These are phyloP conservation scores for Camelina neglecta DNA, from an alignment of 345 rosid species.

Conservation along the genomic window DNA sequence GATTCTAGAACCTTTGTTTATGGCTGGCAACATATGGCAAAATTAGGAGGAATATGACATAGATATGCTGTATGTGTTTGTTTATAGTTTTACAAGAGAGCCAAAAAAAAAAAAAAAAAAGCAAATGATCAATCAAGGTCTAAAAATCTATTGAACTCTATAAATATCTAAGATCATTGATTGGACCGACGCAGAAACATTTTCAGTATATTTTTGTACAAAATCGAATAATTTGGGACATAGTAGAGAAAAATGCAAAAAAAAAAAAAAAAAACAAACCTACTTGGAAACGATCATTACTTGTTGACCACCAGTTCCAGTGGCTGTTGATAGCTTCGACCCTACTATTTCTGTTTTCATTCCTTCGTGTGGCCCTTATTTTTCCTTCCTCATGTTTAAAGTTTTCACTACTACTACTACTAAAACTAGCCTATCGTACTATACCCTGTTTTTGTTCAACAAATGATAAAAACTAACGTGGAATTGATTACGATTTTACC, in stretches of 20 bases:
- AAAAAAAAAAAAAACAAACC: slow-evolving; percentile 26
- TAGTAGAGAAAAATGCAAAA: background rate
- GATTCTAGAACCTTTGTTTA: background rate
- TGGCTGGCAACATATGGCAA: background rate
- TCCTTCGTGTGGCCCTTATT: slow-evolving; percentile 30
- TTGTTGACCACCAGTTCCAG: slow-evolving; percentile 33
- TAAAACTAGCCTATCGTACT: slow-evolving; percentile 9
- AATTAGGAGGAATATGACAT: background rate
- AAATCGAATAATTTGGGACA: slow-evolving; percentile 20
- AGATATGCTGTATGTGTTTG: background rate
- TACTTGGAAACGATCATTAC: slow-evolving; percentile 24
- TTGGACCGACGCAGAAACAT: slow-evolving; percentile 23
- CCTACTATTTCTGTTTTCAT: slow-evolving; percentile 15
- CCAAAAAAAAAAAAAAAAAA: background rate
- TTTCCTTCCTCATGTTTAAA: background rate
- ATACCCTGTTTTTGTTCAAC: slow-evolving; percentile 6
- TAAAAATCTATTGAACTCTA: background rate
- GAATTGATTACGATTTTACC: background rate
- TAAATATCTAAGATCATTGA: slow-evolving; percentile 29
- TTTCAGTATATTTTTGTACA: background rate
- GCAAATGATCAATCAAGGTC: background rate
- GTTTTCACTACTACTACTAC: slow-evolving; percentile 6
- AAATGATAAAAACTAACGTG: slow-evolving; percentile 4
- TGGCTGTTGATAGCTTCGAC: slow-evolving; percentile 19
- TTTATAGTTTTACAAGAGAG: background rate